Percentiles rank a stretch among this genome's conserved stretches.
These are phyloP conservation scores for Lunularia cruciata DNA, from an alignment of 225 moss, liverwort and hornwort species.

Conservation along the genomic window DNA sequence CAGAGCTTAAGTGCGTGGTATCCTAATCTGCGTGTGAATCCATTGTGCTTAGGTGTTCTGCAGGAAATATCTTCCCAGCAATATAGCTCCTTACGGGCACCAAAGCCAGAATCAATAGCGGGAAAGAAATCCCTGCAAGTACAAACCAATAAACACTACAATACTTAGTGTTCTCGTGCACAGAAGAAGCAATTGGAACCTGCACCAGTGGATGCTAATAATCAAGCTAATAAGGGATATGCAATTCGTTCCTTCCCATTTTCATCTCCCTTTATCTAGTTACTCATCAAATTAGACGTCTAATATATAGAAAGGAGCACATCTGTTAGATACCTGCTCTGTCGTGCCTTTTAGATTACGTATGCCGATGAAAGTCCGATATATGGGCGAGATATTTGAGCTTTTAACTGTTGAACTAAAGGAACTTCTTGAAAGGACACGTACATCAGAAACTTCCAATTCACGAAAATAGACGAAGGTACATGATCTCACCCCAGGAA, in stretches of 20 bases:
- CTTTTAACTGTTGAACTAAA: not conserved
- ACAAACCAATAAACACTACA: not conserved
- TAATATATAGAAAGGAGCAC: too few relatives aligned
- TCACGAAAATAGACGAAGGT: not conserved
- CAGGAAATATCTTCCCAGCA: constrained; percentile 46
- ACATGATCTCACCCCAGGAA: constrained; percentile 51
- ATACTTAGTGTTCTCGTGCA: not conserved
- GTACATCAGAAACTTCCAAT: not conserved
- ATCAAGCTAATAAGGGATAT: not conserved
- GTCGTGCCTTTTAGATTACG: too few relatives aligned
- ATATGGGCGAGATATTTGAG: not conserved
- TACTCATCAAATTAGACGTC: too few relatives aligned
- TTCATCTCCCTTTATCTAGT: not conserved
- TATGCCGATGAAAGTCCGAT: not conserved
- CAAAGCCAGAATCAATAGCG: constrained; percentile 60
- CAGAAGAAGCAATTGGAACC: too few relatives aligned
- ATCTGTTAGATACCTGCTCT: too few relatives aligned
- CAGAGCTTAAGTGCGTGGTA: too few relatives aligned
- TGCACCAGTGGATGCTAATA: not conserved
- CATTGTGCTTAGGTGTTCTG: constrained; percentile 52
- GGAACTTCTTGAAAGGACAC: not conserved
- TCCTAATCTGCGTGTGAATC: constrained; percentile 61
- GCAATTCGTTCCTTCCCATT: not conserved
- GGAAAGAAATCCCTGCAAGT: constrained; percentile 65
- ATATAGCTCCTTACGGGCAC: constrained; percentile 56